A percentile compares a stretch with the other conserved stretches of the same genome.
These are phyloP conservation scores for Colletotrichum graminicola DNA, from an alignment of 2,329 filamentous ascomycete genomes.

Conservation along the genomic window DNA sequence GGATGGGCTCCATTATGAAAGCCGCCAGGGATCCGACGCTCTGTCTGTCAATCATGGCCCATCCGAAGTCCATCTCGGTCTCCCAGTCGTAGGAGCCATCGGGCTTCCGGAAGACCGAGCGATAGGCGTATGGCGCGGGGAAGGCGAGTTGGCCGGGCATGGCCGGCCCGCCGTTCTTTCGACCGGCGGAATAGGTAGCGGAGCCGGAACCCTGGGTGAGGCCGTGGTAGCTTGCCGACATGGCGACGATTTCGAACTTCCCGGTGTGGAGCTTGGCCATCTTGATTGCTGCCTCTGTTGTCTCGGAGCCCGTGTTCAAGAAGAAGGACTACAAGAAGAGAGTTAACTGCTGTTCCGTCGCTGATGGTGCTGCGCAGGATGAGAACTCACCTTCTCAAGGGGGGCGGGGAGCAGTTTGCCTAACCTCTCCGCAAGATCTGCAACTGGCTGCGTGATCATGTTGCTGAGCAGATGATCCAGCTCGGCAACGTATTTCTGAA, in stretches of 20 bases:
- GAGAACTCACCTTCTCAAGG: constrained; percentile 56
- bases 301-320: constrained; percentile 67
- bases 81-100: constrained; percentile 76
- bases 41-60: constrained; percentile 69
- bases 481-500: constrained; percentile 58
- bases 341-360: neutral
- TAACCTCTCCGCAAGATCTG: constrained; percentile 64
- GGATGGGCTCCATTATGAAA: constrained; percentile 72
- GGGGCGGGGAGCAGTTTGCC: constrained; percentile 58
- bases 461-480: constrained; percentile 70
- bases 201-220: constrained; percentile 65
- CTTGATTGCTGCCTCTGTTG: constrained; percentile 71
- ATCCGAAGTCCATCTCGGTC: constrained; percentile 72
- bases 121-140: constrained; percentile 71
- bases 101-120: constrained; percentile 69
- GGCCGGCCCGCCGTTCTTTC: constrained; percentile 57
- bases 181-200: constrained; percentile 66
- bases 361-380: no score
- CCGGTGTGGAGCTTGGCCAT: constrained; percentile 73
- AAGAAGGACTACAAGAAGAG: constrained; percentile 58
- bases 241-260: constrained; percentile 72
- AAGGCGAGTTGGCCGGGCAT: constrained; percentile 70
- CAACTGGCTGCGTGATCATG: constrained; percentile 68
- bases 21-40: constrained; percentile 72
- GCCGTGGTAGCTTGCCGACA: constrained; percentile 71